Percentiles rank a stretch among this genome's conserved stretches.
These are phyloP conservation scores for Anacardium occidentale DNA, from an alignment of 345 rosid species.

Conservation along the genomic window DNA sequence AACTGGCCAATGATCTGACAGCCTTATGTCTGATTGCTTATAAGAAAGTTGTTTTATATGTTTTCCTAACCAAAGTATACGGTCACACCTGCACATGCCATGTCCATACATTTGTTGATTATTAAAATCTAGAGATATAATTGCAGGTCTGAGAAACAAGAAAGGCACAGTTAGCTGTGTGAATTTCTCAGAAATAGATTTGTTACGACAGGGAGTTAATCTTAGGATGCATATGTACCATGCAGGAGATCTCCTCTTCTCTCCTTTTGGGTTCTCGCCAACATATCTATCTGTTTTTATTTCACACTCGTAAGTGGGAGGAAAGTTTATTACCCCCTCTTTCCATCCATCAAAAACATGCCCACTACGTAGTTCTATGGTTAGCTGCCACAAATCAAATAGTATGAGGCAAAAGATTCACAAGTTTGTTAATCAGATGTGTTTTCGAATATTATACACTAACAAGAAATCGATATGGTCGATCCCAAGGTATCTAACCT, in stretches of 20 bases:
- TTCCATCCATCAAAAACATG: slow-evolving; percentile 91
- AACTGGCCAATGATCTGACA: slow-evolving; percentile 97
- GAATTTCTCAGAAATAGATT: background rate
- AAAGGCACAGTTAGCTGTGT: too few species aligned
- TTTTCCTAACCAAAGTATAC: slow-evolving; percentile 89
- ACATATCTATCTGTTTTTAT: slow-evolving; percentile 72
- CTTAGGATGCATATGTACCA: slow-evolving; percentile 45
- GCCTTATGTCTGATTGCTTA: slow-evolving; percentile 52
- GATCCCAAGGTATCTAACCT: slow-evolving; percentile 40
- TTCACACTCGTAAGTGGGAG: slow-evolving; percentile 97
- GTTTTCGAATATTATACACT: background rate
- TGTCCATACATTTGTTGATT: slow-evolving; percentile 1
- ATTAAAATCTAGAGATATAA: background rate
- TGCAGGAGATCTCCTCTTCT: slow-evolving; percentile 95
- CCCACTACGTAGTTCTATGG: slow-evolving; percentile 67
- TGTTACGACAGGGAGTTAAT: background rate
- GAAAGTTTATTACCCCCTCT: slow-evolving; percentile 79
- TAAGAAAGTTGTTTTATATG: slow-evolving; percentile 76
- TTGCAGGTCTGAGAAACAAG: background rate
- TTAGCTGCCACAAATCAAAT: too few species aligned
- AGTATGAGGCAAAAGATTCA: too few species aligned
- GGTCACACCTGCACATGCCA: slow-evolving; percentile 73
- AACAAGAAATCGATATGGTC: background rate
- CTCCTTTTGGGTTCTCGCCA: slow-evolving; percentile 79
- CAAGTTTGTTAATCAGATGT: too few species aligned